Evolutionary conservation across 2,329 filamentous ascomycete genomes (phyloP).

Genomic region (Aureobasidium uvarum): DNA sequence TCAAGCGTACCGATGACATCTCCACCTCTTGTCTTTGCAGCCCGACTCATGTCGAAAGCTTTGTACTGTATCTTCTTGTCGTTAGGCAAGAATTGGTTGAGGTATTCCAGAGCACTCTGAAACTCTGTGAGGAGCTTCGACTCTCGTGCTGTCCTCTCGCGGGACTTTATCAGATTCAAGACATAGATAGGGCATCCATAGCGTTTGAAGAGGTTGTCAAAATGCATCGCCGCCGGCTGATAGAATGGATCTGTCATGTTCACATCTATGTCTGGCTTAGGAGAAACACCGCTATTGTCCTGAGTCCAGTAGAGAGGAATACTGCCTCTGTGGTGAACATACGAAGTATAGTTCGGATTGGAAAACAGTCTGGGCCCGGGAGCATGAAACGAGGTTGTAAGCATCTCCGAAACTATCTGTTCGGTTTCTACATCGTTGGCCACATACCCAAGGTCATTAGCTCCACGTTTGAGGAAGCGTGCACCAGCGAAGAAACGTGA

Average conservation of each 20-base stretch:
- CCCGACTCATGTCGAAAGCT: constrained; percentile 97
- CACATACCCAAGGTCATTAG: constrained; percentile 92
- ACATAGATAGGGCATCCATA: constrained; percentile 93
- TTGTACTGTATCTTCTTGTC: constrained; percentile 88
- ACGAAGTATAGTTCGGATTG: constrained; percentile 90
- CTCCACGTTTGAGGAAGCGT: constrained; percentile 87
- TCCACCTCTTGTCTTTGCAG: constrained; percentile 83
- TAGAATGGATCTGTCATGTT: constrained; percentile 98
- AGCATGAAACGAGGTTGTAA: constrained; percentile 93
- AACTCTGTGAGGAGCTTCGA: constrained; percentile 88
- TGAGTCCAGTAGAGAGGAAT: constrained; percentile 98
- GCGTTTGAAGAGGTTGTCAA: constrained; percentile 88
- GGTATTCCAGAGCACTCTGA: constrained; percentile 80
- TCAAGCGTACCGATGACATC: constrained; percentile 94
- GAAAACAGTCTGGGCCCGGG: constrained; percentile 82
- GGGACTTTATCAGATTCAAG: constrained; percentile 80
- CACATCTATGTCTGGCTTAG: constrained; percentile 93
- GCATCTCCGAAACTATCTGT: constrained; percentile 92
- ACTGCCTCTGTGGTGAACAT: constrained; percentile 93
- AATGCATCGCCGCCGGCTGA: constrained; percentile 86
- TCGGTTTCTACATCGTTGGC: constrained; percentile 99
- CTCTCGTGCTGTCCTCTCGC: constrained; percentile 85
- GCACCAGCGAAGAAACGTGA: constrained; percentile 94
- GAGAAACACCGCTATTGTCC: constrained; percentile 89
- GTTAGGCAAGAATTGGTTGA: constrained; percentile 87